Evolutionary conservation across 345 rosid species (phyloP), one percentile per base, ranked within the genome.

Genomic region (Anastatica hierochuntica): DNA sequence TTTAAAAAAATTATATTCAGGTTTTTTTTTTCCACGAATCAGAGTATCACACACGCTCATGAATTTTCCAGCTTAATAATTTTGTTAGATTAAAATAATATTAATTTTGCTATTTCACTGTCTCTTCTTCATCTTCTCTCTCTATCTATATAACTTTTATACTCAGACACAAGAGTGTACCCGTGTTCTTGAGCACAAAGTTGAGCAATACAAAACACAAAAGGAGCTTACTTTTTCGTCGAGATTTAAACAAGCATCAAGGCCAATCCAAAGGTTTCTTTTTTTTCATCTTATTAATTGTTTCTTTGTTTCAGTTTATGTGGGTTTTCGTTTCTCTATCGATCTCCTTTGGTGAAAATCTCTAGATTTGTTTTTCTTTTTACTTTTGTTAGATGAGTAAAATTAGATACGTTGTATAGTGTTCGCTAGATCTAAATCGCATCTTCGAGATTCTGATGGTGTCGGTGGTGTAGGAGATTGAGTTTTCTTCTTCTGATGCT

Each of bases 401-500:
- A 33, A 21, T 50, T n/a, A n/a, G n/a, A n/a, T 23, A 27, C 47
- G 26, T 47, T 40, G 14, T 17, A 2, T 10, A 24, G 45, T 56
- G 45, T n/a, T n/a, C 8, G 8, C 6, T 50, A 58, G 70, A 66
- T 66, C 70, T 66, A 56, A 57, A 65, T 49, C 59, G 40, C 19
- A 33, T 11, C 49, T 49, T 50, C 34, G 15, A 35, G 47, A 50
- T 35, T 58, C 34, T 58, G 14, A 31, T 43, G 16, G 53, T 49
- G 44, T 41, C 50, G 49, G 68, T 48, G 56, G 19, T 63, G 41
- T 63, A 5, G 6, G 35, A 23, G 11, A 53, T 2, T 21, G 21
- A 14, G 48, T 42, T 24, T 20, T 23, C 37, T 8, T 35, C 1
- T 37, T 30, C 13, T 21, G 33, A 36, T 23, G n/a, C 19, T 52